These are phyloP conservation scores for Chiua virens DNA, from an alignment of 768 basidiomycete genomes.

Conservation along the genomic window DNA sequence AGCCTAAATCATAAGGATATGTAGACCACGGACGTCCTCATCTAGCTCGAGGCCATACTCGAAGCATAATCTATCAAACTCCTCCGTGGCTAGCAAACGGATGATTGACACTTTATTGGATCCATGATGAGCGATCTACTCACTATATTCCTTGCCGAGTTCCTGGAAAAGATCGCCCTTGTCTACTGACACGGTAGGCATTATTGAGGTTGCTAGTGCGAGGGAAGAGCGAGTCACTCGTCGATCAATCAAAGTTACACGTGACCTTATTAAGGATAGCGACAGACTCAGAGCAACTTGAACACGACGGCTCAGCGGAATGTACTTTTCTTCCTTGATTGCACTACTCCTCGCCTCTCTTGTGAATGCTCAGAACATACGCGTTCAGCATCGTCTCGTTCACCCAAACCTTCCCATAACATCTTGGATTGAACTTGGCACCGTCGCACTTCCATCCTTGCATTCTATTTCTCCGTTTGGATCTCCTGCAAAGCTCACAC, in stretches of 20 bases:
- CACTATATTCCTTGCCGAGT: slow-evolving; percentile 82
- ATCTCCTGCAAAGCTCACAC: slow-evolving; percentile 35
- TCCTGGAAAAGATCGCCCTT: slow-evolving; percentile 92
- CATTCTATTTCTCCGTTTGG: slow-evolving; percentile 37
- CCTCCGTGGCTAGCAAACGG: slow-evolving; percentile 70
- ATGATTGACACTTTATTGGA: slow-evolving; percentile 11
- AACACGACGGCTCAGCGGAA: background rate
- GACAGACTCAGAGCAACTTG: too few relatives aligned
- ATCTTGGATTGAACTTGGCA: slow-evolving; percentile 26
- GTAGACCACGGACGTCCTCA: slow-evolving; percentile 75
- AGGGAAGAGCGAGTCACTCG: background rate
- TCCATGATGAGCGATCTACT: slow-evolving; percentile 18
- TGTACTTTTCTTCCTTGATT: slow-evolving; percentile 5
- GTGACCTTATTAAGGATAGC: too few relatives aligned
- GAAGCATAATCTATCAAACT: slow-evolving; percentile 94
- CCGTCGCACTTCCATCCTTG: slow-evolving; percentile 21
- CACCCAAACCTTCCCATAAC: slow-evolving; percentile 31
- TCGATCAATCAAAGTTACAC: background rate
- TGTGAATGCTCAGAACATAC: slow-evolving; percentile 15
- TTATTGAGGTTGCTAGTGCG: slow-evolving; percentile 29
- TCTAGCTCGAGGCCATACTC: slow-evolving; percentile 98
- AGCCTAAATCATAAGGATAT: background rate
- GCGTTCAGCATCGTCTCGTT: slow-evolving; percentile 31
- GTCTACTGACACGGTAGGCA: slow-evolving; percentile 96
- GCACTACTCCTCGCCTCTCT: slow-evolving; percentile 14